Evolutionary conservation across 2,329 filamentous ascomycete genomes (phyloP), one percentile per base, ranked within the genome.

Genomic region (Ophiognomonia clavigignenti-juglandacearum): DNA sequence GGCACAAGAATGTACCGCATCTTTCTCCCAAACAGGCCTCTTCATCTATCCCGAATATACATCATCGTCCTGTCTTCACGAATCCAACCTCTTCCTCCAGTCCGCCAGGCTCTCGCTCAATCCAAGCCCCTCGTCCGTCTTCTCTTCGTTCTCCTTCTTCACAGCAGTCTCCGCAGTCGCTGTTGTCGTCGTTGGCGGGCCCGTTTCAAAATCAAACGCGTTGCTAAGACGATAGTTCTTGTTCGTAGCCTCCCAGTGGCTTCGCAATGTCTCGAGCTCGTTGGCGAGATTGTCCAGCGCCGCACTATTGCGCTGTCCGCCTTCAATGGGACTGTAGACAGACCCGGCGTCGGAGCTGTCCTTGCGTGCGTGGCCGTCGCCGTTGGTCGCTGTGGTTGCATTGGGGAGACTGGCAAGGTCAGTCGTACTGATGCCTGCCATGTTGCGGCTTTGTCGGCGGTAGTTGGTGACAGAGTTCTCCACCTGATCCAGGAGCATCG

Each of bases 381-480:
- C 72, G 34, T 63, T 56, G 19, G 57, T 55, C 55, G 37, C 61
- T 48, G 62, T 72, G 6, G 57, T 36, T 19, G 32, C 32, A 6
- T 13, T 32, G n/a, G 51, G 32, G 53, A 57, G 22, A 54, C 58
- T n/a, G 60, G 58, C 24, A 64, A 71, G 69, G 47, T 71, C 80
- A 16, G 50, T 27, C 38, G 72, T 77, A 39, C 67, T 76, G 59
- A 74, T 73, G 64, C 71, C 80, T 51, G 66, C 69, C 39, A 65
- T 65, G 54, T 81, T 77, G 32, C 83, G 77, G 57, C 80, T 84
- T 50, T 79, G 89, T 34, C 93, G 86, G 46, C 93, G 86, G 66
- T 97, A 97, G 63, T 88, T 95, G 67, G 93, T 91, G 14, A 98
- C 93, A 4, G 89, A 95, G 34, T 83, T 82, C 65, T 95, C 92